Conservation (phyloP, 208 protist genomes). For the Leishmania arabica region DNA sequence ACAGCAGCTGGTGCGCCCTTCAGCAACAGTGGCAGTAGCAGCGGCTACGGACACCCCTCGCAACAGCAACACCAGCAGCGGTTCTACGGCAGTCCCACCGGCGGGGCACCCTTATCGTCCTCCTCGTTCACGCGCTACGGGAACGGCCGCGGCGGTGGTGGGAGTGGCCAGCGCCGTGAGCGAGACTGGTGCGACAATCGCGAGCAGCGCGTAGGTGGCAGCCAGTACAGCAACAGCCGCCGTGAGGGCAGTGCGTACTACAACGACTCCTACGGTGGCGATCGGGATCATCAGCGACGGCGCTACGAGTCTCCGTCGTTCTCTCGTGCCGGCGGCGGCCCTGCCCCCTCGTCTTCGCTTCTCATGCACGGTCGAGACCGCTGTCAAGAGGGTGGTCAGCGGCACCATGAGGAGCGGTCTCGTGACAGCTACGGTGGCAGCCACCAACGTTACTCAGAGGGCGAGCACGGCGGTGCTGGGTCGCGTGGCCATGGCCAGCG, state of each 20-base stretch:
- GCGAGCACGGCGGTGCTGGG: neutral
- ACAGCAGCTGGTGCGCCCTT: neutral
- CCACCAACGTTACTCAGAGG: neutral
- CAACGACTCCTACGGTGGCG: neutral
- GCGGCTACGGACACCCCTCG: neutral
- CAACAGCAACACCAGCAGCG: slow-evolving; percentile 23
- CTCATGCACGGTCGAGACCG: neutral
- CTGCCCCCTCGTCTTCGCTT: neutral
- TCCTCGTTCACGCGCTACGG: slow-evolving; percentile 6
- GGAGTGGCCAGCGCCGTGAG: slow-evolving; percentile 24
- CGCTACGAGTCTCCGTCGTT: slow-evolving; percentile 21
- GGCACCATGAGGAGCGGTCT: slow-evolving; percentile 1
- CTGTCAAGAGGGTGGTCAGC: neutral
- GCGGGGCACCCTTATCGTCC: neutral
- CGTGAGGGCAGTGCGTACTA: neutral
- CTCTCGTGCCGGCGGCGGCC: slow-evolving; percentile 6
- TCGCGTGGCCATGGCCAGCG: neutral
- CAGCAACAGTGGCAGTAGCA: slow-evolving; percentile 14
- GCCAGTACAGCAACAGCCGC: neutral
- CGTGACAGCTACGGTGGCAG: neutral
- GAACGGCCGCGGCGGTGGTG: slow-evolving; percentile 3
- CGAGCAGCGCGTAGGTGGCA: slow-evolving; percentile 12
- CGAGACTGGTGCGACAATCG: slow-evolving; percentile 19
- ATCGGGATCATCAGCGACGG: slow-evolving; percentile 13
- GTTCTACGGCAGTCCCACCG: neutral